Evolutionary conservation across 129 eudicot genomes (phyloP).

Genomic region (Artemisia argyi): DNA sequence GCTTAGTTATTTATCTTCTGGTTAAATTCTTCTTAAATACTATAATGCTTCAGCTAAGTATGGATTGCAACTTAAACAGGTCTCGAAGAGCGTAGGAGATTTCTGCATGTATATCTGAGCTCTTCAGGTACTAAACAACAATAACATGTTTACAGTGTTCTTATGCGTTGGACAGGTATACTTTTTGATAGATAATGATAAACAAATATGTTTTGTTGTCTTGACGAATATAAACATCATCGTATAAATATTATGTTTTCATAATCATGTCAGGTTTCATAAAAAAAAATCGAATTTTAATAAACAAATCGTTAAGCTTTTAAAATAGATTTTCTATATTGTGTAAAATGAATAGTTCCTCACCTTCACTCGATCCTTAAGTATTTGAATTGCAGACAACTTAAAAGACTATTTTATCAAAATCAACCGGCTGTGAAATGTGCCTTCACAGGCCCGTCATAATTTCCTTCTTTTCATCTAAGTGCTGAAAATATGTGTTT

Average conservation of each 20-base stretch:
- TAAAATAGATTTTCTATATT: too few species aligned
- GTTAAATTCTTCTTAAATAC: conserved; percentile 7
- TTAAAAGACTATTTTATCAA: too few species aligned
- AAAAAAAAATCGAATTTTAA: background rate
- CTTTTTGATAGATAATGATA: too few species aligned
- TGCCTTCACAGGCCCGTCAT: too few species aligned
- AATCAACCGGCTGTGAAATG: too few species aligned
- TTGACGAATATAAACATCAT: too few species aligned
- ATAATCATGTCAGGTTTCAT: background rate
- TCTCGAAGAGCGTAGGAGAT: conserved; percentile 67
- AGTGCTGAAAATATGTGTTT: background rate
- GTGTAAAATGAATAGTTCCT: too few species aligned
- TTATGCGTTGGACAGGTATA: background rate
- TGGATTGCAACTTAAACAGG: conserved; percentile 37
- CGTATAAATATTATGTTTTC: too few species aligned
- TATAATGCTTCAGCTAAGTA: conserved; percentile 10
- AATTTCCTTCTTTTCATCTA: background rate
- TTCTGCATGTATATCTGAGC: conserved; percentile 53
- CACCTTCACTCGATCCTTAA: too few species aligned
- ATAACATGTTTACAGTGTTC: background rate
- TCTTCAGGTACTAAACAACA: conserved; percentile 51
- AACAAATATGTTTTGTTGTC: too few species aligned
- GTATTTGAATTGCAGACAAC: too few species aligned
- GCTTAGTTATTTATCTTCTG: conserved; percentile 1
- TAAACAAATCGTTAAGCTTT: background rate